A percentile compares a stretch with the other conserved stretches of the same genome.
phyloP scores from a whole-genome alignment of 2,329 filamentous ascomycete genomes.

The Annulohypoxylon truncatum region DNA sequence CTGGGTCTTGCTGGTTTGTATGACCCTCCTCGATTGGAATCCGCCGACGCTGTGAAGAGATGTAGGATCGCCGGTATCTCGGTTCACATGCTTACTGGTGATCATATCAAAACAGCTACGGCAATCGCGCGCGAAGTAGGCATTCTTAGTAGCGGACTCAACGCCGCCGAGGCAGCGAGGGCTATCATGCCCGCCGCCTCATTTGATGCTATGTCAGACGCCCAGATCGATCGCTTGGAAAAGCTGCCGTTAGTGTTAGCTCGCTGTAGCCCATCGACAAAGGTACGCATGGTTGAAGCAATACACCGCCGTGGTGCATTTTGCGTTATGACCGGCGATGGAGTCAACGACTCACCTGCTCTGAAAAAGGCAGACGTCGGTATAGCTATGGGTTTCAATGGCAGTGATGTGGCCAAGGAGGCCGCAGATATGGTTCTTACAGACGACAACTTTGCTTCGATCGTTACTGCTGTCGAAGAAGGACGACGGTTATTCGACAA shows the following conservation, averaged over 20 bases:
- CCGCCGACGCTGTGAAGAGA: constrained; percentile 67
- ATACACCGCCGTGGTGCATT: constrained; percentile 75
- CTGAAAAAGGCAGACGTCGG: constrained; percentile 79
- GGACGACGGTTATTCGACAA: constrained; percentile 78
- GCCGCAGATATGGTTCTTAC: constrained; percentile 89
- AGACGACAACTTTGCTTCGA: constrained; percentile 88
- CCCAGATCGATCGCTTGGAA: constrained; percentile 70
- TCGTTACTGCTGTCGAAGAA: constrained; percentile 77
- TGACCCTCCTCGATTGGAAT: constrained; percentile 77
- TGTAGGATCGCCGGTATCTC: constrained; percentile 72
- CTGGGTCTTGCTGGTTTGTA: constrained; percentile 79
- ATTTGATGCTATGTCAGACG: constrained; percentile 71
- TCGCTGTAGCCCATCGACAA: constrained; percentile 75
- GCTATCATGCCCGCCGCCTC: constrained; percentile 71
- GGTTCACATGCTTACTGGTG: constrained; percentile 77
- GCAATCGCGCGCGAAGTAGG: constrained; percentile 74
- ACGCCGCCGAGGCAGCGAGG: constrained; percentile 53
- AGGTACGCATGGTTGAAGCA: constrained; percentile 81
- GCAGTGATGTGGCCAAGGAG: constrained; percentile 80
- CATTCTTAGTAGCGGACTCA: constrained; percentile 60
- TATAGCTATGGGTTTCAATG: constrained; percentile 78
- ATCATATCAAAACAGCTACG: constrained; percentile 74
- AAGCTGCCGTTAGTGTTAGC: constrained; percentile 75
- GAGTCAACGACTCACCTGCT: constrained; percentile 79
- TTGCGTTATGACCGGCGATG: constrained; percentile 80